A percentile compares a stretch with the other conserved stretches of the same genome.
Evolutionary conservation across 139 green algal genomes (phyloP).

Genomic region (Picochlorum sp.): DNA sequence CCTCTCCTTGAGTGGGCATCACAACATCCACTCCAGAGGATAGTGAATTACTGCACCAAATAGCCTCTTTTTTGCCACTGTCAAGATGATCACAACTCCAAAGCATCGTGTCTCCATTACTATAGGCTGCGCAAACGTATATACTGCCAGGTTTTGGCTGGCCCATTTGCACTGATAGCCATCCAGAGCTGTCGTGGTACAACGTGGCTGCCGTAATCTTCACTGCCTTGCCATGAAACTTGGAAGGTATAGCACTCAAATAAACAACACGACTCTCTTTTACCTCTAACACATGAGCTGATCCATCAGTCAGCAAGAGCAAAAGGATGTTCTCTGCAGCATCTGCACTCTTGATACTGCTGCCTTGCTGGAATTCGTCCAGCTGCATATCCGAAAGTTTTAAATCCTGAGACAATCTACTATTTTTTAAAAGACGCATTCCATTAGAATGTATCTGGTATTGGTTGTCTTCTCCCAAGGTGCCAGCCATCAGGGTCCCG

Average conservation of each 20-base stretch:
- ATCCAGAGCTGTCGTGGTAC: too few species aligned
- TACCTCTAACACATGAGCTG: too few species aligned
- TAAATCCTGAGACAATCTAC: constrained; percentile 33
- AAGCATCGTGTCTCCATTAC: not conserved
- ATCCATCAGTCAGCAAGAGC: too few species aligned
- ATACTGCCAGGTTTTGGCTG: too few species aligned
- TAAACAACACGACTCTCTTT: too few species aligned
- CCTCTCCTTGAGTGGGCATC: not conserved
- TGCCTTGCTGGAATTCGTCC: too few species aligned
- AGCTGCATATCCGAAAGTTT: constrained; percentile 33
- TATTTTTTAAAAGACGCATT: constrained; percentile 45
- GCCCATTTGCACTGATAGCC: too few species aligned
- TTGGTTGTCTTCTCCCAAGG: constrained; percentile 47
- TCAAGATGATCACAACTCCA: not conserved
- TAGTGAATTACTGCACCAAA: not conserved
- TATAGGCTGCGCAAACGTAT: not conserved
- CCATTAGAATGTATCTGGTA: constrained; percentile 49
- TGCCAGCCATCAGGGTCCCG: constrained; percentile 62
- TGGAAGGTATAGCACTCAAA: too few species aligned
- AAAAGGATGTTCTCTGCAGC: too few species aligned
- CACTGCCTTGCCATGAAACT: too few species aligned
- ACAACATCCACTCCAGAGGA: not conserved
- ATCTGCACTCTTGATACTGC: too few species aligned
- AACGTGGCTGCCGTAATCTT: too few species aligned
- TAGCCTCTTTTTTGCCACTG: not conserved